These are phyloP conservation scores for Lithohypha guttulata DNA, from an alignment of 2,329 filamentous ascomycete genomes.

Conservation along the genomic window DNA sequence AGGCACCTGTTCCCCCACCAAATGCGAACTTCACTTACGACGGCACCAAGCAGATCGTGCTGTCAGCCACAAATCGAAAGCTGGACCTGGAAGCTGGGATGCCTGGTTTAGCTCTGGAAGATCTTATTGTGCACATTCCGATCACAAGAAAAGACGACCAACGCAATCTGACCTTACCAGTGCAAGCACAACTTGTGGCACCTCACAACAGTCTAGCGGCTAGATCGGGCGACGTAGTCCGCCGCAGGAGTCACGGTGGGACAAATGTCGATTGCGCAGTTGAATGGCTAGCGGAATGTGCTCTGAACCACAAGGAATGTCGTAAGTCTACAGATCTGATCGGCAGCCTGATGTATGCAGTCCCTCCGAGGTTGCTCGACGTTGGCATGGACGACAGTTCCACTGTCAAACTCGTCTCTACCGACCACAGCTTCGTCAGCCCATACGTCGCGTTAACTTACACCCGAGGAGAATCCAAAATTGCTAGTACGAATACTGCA, in stretches of 20 bases:
- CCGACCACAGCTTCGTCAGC: slow-evolving; percentile 8
- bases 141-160: slow-evolving; percentile 5
- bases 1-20: slow-evolving; percentile 7
- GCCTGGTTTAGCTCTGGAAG: slow-evolving; percentile 4
- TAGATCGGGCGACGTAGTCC: slow-evolving; percentile 3
- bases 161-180: background rate
- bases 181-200: slow-evolving; percentile 6
- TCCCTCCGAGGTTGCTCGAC: slow-evolving; percentile 6
- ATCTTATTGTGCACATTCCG: slow-evolving; percentile 3
- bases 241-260: slow-evolving; percentile 3
- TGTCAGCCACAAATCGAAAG: slow-evolving; percentile 5
- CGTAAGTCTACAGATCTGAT: slow-evolving; percentile 8
- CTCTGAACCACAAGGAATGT: slow-evolving; percentile 7
- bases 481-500: background rate
- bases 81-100: background rate
- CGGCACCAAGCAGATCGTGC: slow-evolving; percentile 4
- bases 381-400: slow-evolving; percentile 3
- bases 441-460: slow-evolving; percentile 7
- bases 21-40: slow-evolving; percentile 6
- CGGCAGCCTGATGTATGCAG: slow-evolving; percentile 8
- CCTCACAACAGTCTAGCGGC: background rate
- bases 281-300: slow-evolving; percentile 7
- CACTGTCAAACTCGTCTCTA: slow-evolving; percentile 2
- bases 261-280: slow-evolving; percentile 4
- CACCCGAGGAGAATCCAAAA: slow-evolving; percentile 3